A percentile compares a stretch with the other conserved stretches of the same genome.
Conservation (phyloP, 768 basidiomycete species). For the Trametes cingulata region DNA sequence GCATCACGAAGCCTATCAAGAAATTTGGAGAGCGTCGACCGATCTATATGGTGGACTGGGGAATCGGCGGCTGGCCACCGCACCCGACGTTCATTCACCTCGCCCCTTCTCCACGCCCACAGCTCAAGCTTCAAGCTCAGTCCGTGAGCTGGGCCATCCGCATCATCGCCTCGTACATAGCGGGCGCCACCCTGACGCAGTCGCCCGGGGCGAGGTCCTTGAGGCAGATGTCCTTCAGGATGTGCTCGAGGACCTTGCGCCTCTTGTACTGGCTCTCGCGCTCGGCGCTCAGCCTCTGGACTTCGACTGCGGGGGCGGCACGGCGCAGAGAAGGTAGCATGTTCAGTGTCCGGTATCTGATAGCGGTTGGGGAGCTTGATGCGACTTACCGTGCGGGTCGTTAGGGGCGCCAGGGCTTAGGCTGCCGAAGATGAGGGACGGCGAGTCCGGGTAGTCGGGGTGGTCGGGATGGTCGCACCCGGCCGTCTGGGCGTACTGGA, state of each 20-base stretch:
- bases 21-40: too few species aligned
- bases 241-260: background rate
- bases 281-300: background rate
- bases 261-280: background rate
- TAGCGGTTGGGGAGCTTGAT: background rate
- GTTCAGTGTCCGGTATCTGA: too few species aligned
- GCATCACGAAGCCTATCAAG: too few species aligned
- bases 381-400: background rate
- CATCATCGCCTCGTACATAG: background rate
- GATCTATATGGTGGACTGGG: too few species aligned
- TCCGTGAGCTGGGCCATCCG: background rate
- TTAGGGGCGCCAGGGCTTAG: background rate
- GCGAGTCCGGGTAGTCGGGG: background rate
- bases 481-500: background rate
- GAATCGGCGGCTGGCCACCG: too few species aligned
- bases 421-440: background rate
- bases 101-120: too few species aligned
- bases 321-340: too few species aligned
- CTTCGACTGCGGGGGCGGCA: too few species aligned
- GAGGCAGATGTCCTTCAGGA: background rate
- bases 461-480: background rate
- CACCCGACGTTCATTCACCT: too few species aligned
- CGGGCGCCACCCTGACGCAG: background rate
- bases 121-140: too few species aligned
- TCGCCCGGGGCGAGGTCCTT: background rate